phyloP scores from a whole-genome alignment of 1,284 basidiomycete species.

The Sporisorium exsertum region DNA sequence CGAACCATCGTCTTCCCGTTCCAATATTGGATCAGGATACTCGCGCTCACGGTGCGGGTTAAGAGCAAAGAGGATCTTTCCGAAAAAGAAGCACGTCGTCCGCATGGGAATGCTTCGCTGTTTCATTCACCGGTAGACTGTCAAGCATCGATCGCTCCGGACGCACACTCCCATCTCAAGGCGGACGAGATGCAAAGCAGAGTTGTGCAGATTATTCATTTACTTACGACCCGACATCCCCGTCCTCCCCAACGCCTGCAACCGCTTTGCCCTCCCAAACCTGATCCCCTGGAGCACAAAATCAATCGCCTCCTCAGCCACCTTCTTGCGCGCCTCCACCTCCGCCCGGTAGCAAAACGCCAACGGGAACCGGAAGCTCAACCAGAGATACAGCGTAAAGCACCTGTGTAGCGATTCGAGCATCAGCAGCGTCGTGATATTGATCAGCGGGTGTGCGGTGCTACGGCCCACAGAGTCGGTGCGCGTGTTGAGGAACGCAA shows the following conservation, averaged over 20 bases:
- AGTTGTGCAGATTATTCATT: too few relatives aligned
- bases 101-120: too few relatives aligned
- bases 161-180: too few relatives aligned
- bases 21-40: too few relatives aligned
- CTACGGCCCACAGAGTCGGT: slow-evolving; percentile 8
- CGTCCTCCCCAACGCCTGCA: slow-evolving; percentile 47
- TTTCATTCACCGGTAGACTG: too few relatives aligned
- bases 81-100: too few relatives aligned
- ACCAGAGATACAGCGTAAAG: slow-evolving; percentile 88
- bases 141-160: too few relatives aligned
- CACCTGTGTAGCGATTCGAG: slow-evolving; percentile 86
- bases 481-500: slow-evolving; percentile 20
- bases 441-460: slow-evolving; percentile 37
- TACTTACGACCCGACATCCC: not conserved
- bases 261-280: slow-evolving; percentile 57
- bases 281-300: slow-evolving; percentile 67
- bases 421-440: slow-evolving; percentile 69
- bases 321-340: slow-evolving; percentile 75
- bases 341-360: slow-evolving; percentile 77
- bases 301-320: slow-evolving; percentile 79
- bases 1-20: too few relatives aligned
- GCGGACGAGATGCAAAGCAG: too few relatives aligned
- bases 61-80: too few relatives aligned
- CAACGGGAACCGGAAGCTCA: slow-evolving; percentile 81
- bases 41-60: too few relatives aligned